Percentiles rank a stretch among this genome's conserved stretches.
phyloP scores from a whole-genome alignment of 345 rosid genomes.

The Eucalyptus globulus region DNA sequence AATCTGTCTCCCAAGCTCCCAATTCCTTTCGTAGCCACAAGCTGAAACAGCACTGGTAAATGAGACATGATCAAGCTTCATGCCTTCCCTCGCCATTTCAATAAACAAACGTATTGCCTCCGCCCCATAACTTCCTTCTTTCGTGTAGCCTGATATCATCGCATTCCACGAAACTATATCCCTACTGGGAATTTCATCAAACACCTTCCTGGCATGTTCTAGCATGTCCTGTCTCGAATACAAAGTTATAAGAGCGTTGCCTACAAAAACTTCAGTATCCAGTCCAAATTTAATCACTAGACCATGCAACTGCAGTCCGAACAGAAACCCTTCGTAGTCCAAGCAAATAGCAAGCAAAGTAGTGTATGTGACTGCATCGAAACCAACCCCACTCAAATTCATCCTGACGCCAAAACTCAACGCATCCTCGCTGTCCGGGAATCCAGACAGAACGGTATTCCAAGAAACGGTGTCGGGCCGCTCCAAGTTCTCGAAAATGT shows the following conservation, averaged over 20 bases:
- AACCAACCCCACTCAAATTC: conserved; percentile 33
- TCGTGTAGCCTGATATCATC: conserved; percentile 68
- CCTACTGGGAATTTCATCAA: conserved; percentile 47
- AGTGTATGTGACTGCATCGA: conserved; percentile 51
- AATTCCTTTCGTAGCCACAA: conserved; percentile 56
- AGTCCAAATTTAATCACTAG: conserved; percentile 35
- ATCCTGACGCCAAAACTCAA: conserved; percentile 40
- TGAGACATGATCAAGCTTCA: conserved; percentile 74
- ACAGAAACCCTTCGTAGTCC: conserved; percentile 34
- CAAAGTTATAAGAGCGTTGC: conserved; percentile 68
- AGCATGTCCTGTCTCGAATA: conserved; percentile 48
- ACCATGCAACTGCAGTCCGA: conserved; percentile 70
- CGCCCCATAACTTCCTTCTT: conserved; percentile 35
- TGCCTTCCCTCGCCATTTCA: conserved; percentile 49
- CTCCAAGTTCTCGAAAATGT: conserved; percentile 49
- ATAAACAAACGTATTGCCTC: conserved; percentile 48
- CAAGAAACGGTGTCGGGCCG: conserved; percentile 76
- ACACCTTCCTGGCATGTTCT: conserved; percentile 44
- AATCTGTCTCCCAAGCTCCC: conserved; percentile 61
- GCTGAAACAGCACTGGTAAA: conserved; percentile 67
- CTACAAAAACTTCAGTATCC: conserved; percentile 48
- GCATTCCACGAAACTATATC: conserved; percentile 91
- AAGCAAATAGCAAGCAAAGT: conserved; percentile 51
- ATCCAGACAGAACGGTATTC: conserved; percentile 85
- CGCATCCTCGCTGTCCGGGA: conserved; percentile 33